Evolutionary conservation across 2,329 filamentous ascomycete genomes (phyloP), one percentile per base, ranked within the genome.

Genomic region (Raffaelea albimanens): DNA sequence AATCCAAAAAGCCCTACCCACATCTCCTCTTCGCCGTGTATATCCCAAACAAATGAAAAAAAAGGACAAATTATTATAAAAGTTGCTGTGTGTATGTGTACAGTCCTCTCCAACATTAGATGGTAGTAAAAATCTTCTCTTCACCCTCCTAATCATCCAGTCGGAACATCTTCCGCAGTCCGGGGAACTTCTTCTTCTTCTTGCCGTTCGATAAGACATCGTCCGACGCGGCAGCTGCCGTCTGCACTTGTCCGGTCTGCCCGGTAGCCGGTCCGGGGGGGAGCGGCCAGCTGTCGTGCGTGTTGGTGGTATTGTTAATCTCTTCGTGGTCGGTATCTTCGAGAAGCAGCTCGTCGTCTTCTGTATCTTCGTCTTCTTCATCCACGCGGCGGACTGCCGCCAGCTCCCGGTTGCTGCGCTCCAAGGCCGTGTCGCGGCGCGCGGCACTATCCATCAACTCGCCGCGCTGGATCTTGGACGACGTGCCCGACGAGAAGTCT

Each of bases 181-280:
- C 66, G 39, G 73, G 72, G 62, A 87, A 87, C 63, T 82, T 85
- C 72, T 86, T 87, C 67, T 75, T 78, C 66, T 65, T 72, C 52
- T 19, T 16, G 34, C 34, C 34, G 34, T 8, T 16, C 7, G 10
- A 2, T n/a, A n/a, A n/a, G n/a, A 31, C 9, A 23, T 25, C 20
- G 25, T 14, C 22, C 47, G 23, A 22, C 14, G 9, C 22, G 20
- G 9, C n/a, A 14, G 25, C 7, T 29, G 7, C 7, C 19, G 21
- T 18, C 21, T 43, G 19, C 44, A 47, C 50, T 56, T 20, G 63
- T 58, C 18, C 53, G 56, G 3, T 55, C 57, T 9, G 54, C 54
- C 39, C 54, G 33, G 62, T 57, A 7, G 63, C 62, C 5, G 13
- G 34, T 16, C 34, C 34, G 14, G 14, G 9, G 14, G 65, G 61